phyloP scores from a whole-genome alignment of 495 filamentous ascomycete genomes.

The Neurospora sp. region DNA sequence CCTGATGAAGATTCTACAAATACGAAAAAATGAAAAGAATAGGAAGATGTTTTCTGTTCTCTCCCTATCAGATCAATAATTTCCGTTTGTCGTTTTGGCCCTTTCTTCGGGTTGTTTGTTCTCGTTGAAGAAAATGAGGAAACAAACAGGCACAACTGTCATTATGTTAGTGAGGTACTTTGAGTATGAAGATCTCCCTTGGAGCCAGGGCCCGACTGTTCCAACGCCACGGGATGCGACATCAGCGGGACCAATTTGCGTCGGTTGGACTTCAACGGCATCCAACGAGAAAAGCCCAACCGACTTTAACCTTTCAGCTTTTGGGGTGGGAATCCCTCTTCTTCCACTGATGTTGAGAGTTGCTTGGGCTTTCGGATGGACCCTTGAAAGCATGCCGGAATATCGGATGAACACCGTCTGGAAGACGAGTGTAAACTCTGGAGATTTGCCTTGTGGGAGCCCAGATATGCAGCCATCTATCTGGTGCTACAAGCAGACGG shows the following conservation, averaged over 20 bases:
- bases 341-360: background rate
- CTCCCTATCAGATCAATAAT: background rate
- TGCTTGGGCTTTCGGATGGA: background rate
- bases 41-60: background rate
- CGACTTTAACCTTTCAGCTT: background rate
- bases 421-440: background rate
- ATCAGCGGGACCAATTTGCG: background rate
- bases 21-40: background rate
- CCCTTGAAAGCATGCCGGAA: background rate
- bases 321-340: background rate
- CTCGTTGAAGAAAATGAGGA: background rate
- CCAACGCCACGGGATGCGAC: background rate
- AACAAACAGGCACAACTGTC: background rate
- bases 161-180: background rate
- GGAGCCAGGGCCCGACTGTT: background rate
- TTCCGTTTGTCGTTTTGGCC: background rate
- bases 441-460: background rate
- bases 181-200: background rate
- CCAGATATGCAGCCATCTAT: background rate
- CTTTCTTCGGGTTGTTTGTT: background rate
- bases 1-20: background rate
- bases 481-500: background rate
- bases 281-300: background rate
- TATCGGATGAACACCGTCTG: background rate
- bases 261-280: background rate